These are phyloP conservation scores for Henckelia pumila DNA, from an alignment of 257 asterid genomes.

Conservation along the genomic window DNA sequence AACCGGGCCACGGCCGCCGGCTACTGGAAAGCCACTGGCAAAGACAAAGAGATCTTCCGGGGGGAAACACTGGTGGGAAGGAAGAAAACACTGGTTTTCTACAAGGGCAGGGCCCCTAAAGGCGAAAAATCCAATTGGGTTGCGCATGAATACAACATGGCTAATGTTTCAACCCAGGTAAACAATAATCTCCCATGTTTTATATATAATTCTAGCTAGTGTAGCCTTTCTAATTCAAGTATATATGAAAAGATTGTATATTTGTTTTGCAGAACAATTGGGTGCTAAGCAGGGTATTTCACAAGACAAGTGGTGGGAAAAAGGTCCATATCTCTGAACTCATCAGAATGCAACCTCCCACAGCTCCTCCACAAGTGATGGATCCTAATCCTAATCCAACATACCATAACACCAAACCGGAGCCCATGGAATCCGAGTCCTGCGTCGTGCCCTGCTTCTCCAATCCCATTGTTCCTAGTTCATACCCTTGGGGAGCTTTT, in stretches of 20 bases:
- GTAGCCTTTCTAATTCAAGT: too few species aligned
- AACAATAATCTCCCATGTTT: background rate
- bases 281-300: slow-evolving; percentile 78
- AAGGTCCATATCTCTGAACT: slow-evolving; percentile 52
- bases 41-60: slow-evolving; percentile 59
- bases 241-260: too few species aligned
- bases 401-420: slow-evolving; percentile 13
- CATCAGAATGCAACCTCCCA: slow-evolving; percentile 26
- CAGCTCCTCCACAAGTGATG: slow-evolving; percentile 41
- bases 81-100: slow-evolving; percentile 82
- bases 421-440: slow-evolving; percentile 4
- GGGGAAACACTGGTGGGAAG: slow-evolving; percentile 58
- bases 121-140: slow-evolving; percentile 80
- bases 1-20: slow-evolving; percentile 78
- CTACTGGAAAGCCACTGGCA: slow-evolving; percentile 90
- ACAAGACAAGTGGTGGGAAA: slow-evolving; percentile 60
- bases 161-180: slow-evolving; percentile 46
- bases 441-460: slow-evolving; percentile 62
- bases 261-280: slow-evolving; percentile 62
- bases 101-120: slow-evolving; percentile 80
- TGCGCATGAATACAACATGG: slow-evolving; percentile 57
- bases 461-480: slow-evolving; percentile 23
- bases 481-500: slow-evolving; percentile 32
- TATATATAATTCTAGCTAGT: too few species aligned
- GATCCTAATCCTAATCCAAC: slow-evolving; percentile 31